A percentile compares a stretch with the other conserved stretches of the same genome.
Evolutionary conservation across 306 rosid species (phyloP).

Genomic region (Sechiopsis laciniata): DNA sequence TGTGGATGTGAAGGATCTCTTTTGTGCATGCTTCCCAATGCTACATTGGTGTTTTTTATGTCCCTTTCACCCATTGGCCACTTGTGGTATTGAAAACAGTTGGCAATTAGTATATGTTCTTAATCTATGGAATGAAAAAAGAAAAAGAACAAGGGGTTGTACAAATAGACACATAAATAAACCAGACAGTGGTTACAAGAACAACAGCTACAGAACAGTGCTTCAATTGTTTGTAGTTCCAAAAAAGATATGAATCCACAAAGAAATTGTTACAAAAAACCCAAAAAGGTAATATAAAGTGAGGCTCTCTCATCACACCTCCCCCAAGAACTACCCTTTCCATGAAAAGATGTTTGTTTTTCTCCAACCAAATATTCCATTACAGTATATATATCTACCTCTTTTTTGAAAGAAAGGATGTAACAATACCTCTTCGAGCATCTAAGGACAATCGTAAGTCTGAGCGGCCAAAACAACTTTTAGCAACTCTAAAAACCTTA

Average conservation of each 20-base stretch:
- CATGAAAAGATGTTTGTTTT: constrained; percentile 5
- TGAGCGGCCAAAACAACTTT: not conserved
- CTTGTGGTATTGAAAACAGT: not conserved
- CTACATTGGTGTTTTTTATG: not conserved
- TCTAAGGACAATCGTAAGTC: not conserved
- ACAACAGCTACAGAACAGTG: not conserved
- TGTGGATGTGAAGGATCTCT: not conserved
- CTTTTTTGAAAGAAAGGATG: not conserved
- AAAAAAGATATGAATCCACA: not conserved
- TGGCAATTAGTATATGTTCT: not conserved
- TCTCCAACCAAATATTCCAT: constrained; percentile 11
- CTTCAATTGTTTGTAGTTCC: not conserved
- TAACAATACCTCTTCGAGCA: constrained; percentile 2
- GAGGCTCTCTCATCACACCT: not conserved
- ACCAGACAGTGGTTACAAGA: not conserved
- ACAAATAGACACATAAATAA: not conserved
- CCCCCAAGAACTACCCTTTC: constrained; percentile 12
- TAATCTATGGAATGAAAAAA: not conserved
- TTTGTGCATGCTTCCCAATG: not conserved
- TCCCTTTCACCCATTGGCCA: not conserved
- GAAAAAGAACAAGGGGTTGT: not conserved
- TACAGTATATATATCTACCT: no score
- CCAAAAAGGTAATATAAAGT: constrained; percentile 1
- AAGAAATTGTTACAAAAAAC: not conserved
- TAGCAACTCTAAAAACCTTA: not conserved